Base-by-base conservation (phyloP, 2,329 filamentous ascomycete species). In the Pseudogymnoascus sp. region DNA sequence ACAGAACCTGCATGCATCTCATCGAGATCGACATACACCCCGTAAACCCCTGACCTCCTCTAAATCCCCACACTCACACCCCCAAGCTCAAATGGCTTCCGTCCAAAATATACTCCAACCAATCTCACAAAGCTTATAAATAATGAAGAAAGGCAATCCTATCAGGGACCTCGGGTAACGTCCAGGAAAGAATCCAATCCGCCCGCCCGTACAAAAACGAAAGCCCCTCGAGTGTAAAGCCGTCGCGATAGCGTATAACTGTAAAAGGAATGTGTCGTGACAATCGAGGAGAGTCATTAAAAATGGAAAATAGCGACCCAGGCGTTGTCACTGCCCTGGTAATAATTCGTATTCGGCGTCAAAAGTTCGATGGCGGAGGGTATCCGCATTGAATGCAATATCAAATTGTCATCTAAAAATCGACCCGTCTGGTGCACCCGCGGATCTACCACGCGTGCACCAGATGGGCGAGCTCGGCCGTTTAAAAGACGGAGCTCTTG, bases 401-500 rank as follows among this genome's bases (percentile, higher is more conserved):
- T 73, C 72, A 72, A 73, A 73, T 72, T 71, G 70, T 45, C 35
- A 49, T 61, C 33, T 43, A 31, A 41, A 49, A 31, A 38, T 49
- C 38, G 7, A 21, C 14, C 35, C 35, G 43, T 26, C 21, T 6
- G n/a, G n/a, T 33, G 45, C 62, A 63, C 63, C 61, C 65, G 64
- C 67, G 69, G 71, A 71, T 73, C 72, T 71, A 73, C 72, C 70
- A 69, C 67, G 43, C 59, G 63, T 65, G 35, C 52, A 16, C 26
- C 55, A 16, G 11, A 29, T 26, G 61, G 38, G 45, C 26, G 26
- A 33, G 26, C 45, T 33, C 45, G 14, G 26, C 26, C 31, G 5
- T 66, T 78, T 79, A 87, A 72, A 82, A 83, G 72, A 84, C 75
- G 64, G 82, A 79, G 76, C 83, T 88, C 82, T 91, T 95, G 75